A percentile compares a stretch with the other conserved stretches of the same genome.
Conservation (phyloP, 1,284 basidiomycete species). For the Marasmius sp. region DNA sequence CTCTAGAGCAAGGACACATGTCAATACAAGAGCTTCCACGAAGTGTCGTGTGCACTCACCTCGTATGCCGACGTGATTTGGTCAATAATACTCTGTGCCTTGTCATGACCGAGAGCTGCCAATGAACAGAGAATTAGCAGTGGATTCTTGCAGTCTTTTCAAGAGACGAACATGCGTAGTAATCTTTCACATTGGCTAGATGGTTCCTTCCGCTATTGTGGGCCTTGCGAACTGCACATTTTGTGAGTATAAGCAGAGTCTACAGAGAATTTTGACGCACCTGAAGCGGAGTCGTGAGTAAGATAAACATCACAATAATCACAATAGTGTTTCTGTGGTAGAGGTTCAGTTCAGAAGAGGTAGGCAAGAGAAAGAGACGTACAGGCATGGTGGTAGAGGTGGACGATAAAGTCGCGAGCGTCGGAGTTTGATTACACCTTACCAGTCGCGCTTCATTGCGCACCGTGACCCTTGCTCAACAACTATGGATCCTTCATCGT, state of each 20-base stretch:
- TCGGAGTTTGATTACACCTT: constrained; percentile 22
- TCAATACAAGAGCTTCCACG: not conserved
- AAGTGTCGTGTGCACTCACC: not conserved
- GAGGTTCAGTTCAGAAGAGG: constrained; percentile 7
- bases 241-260: constrained; percentile 17
- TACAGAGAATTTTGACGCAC: constrained; percentile 34
- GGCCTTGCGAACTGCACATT: constrained; percentile 83
- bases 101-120: constrained; percentile 89
- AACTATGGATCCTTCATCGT: constrained; percentile 69
- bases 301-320: constrained; percentile 93
- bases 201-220: constrained; percentile 98
- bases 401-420: not conserved
- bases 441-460: not conserved
- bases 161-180: constrained; percentile 77
- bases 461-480: constrained; percentile 5
- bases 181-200: constrained; percentile 93
- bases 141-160: constrained; percentile 24
- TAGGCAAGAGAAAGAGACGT: constrained; percentile 23
- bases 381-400: constrained; percentile 50
- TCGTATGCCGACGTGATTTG: constrained; percentile 93
- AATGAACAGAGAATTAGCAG: constrained; percentile 1
- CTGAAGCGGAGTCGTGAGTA: constrained; percentile 88
- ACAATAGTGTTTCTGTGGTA: constrained; percentile 79
- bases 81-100: constrained; percentile 95
- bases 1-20: not conserved